Evolutionary conservation across 116 monocot genomes (phyloP), one percentile per base, ranked within the genome.

Genomic region (Papilionanthe hybrid): DNA sequence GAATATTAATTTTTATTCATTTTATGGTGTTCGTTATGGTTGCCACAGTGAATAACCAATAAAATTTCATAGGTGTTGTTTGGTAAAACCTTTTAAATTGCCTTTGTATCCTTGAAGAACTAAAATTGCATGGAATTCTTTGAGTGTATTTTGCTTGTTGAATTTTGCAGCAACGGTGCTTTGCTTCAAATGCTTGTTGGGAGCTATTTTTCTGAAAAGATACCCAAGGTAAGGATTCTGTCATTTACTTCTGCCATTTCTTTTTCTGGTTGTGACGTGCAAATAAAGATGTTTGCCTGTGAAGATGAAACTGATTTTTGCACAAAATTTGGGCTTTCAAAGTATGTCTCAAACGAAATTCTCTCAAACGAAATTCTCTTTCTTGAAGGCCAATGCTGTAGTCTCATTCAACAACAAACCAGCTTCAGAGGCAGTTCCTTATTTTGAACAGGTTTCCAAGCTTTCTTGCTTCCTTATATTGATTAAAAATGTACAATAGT

Each of bases 391-490:
- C 69, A 97, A 97, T 88, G 97, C 72, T 25, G 78, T 94, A 57
- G 77, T 97, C 42, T 97, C 97, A 10, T 97, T 94, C 91, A 94
- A 92, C 82, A 97, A 97, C 81, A 92, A 80, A 80, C 91, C 97
- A 20, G 97, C 94, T 55, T 79, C 92, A 45, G 92, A 92, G 78
- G 97, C 97, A 74, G 94, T 97, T 25, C 97, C 94, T 9, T 94
- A 97, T 83, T 94, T 94, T 86, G 97, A 97, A 72, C 97, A 97
- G 97, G 97, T 97, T 84, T 29, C 57, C 48, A 0, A 57, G 37
- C 30, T 9, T 84, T 74, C 12, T 42, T 42, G 41, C 7, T 57
- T 45, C 27, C 77, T 32, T 77, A 57, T 76, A 25, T 44, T 43
- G 42, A 44, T 43, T 73, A 44, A 73, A 73, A 42, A 73, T 43